These are phyloP conservation scores for Candida gigantensis DNA, from an alignment of 1,139 yeast genomes.

Conservation along the genomic window DNA sequence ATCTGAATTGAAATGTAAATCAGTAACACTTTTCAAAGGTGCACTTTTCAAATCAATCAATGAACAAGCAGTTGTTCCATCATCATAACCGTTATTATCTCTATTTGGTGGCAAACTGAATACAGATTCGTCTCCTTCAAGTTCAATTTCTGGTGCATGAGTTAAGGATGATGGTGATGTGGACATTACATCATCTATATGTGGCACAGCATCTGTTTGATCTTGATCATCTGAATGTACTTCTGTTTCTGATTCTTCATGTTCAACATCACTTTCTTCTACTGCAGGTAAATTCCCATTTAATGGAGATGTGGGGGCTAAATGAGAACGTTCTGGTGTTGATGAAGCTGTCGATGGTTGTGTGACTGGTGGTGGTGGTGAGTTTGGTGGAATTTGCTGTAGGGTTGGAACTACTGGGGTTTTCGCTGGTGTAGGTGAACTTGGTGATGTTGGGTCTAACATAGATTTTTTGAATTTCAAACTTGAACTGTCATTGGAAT, in stretches of 20 bases:
- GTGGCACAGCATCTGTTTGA: conserved; percentile 1
- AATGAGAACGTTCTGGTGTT: conserved; percentile 1
- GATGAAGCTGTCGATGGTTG: not conserved
- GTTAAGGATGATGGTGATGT: conserved; percentile 15
- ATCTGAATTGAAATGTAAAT: conserved; percentile 24
- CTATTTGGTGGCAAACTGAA: conserved; percentile 10
- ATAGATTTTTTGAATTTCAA: conserved; percentile 14
- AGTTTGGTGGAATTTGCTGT: conserved; percentile 1
- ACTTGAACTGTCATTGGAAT: conserved; percentile 9
- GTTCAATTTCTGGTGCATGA: conserved; percentile 4
- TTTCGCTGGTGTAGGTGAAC: conserved; percentile 2
- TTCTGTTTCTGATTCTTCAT: conserved; percentile 7
- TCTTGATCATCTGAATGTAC: not conserved
- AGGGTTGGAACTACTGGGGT: conserved; percentile 3
- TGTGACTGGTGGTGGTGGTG: conserved; percentile 2
- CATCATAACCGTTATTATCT: too few relatives aligned
- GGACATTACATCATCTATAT: conserved; percentile 1
- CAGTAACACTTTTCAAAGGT: conserved; percentile 11
- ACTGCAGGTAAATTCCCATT: conserved; percentile 14
- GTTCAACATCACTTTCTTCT: conserved; percentile 14
- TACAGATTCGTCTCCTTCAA: conserved; percentile 4
- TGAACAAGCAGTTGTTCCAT: too few relatives aligned
- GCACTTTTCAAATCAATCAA: conserved; percentile 12
- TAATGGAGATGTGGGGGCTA: conserved; percentile 2
- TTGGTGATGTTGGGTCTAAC: conserved; percentile 11